Percentiles rank a stretch among this genome's conserved stretches.
phyloP scores from a whole-genome alignment of 495 filamentous ascomycete species.

The Copromyces sp. region DNA sequence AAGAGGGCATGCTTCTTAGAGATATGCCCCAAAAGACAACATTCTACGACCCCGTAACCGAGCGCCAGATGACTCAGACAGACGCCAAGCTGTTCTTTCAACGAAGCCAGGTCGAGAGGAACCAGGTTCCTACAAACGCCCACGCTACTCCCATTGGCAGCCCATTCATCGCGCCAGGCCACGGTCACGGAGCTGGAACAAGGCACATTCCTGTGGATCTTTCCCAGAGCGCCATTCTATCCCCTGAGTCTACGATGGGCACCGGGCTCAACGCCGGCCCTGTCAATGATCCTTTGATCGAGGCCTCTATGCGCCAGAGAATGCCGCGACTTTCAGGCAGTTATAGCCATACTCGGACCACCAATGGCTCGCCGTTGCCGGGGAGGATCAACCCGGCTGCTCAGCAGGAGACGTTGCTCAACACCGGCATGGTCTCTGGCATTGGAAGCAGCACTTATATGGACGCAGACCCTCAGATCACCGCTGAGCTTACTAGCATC shows the following conservation, averaged over 20 bases:
- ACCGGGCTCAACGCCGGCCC: constrained; percentile 7
- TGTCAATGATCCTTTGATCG: neutral
- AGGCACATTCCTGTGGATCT: constrained; percentile 13
- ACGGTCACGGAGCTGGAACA: constrained; percentile 20
- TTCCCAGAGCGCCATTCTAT: constrained; percentile 4
- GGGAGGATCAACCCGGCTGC: constrained; percentile 18
- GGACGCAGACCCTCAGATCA: constrained; percentile 57
- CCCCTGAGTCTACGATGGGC: constrained; percentile 6
- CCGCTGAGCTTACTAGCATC: constrained; percentile 70
- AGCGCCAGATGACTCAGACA: constrained; percentile 81
- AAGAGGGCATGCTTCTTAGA: constrained; percentile 56
- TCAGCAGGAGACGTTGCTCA: constrained; percentile 19
- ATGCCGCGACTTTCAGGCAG: constrained; percentile 2
- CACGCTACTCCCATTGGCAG: constrained; percentile 38
- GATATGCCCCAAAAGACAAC: constrained; percentile 72
- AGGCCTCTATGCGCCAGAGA: neutral
- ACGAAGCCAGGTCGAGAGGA: constrained; percentile 58
- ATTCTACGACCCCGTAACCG: constrained; percentile 76
- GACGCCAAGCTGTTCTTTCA: constrained; percentile 96
- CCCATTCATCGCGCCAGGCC: constrained; percentile 33
- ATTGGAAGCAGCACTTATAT: constrained; percentile 35
- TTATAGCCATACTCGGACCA: constrained; percentile 7
- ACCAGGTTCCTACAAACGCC: constrained; percentile 38
- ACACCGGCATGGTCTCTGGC: constrained; percentile 17
- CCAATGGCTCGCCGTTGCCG: constrained; percentile 16